Evolutionary conservation across 768 basidiomycete genomes (phyloP), one percentile per base, ranked within the genome.

Genomic region (Amanita pseudoporphyria): DNA sequence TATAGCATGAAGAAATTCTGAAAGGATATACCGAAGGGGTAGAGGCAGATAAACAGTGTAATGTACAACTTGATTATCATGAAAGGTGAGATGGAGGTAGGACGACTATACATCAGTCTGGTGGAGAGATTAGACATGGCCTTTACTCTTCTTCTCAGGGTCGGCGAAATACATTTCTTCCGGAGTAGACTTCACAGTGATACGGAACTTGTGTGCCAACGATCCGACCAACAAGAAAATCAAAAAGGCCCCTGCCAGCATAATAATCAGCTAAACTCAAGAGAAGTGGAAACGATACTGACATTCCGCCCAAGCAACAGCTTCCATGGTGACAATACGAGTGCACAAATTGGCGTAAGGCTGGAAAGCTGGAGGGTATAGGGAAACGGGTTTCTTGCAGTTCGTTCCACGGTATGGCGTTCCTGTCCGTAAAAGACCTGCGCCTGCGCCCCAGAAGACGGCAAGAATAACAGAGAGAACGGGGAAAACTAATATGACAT

Each of bases 371-470:
- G 49, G 35, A 1, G 61, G 58, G 40, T 63, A 64, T 0, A n/a
- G 41, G 19, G 53, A 45, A 12, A 43, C 53, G 14, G 55, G 55
- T 4, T 33, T 55, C n/a, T 46, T 38, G 36, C 64, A 65, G 6
- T 45, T 52, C 19, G 56, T 57, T 1, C 62, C 60, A 32, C 58
- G 52, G 54, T 59, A 67, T 1, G 64, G 64, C 0, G 63, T 57
- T 2, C 55, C 55, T 21, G 52, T 50, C 22, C 60, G 58, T 37
- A 67, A 54, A 6, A 67, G 53, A 38, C 65, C 65, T 24, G 59
- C 65, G n/a, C 63, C 63, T 16, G 57, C 60, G 12, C 62, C 64
- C 47, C 65, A 67, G 53, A 67, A 67, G 13, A 67, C 55, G 9
- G 65, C 59, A n/a, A 59, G 51, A 26, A 62, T 49, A 35, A 67